These are phyloP conservation scores for Corymbia calophylla DNA, from an alignment of 441 rosid species.

Conservation along the genomic window DNA sequence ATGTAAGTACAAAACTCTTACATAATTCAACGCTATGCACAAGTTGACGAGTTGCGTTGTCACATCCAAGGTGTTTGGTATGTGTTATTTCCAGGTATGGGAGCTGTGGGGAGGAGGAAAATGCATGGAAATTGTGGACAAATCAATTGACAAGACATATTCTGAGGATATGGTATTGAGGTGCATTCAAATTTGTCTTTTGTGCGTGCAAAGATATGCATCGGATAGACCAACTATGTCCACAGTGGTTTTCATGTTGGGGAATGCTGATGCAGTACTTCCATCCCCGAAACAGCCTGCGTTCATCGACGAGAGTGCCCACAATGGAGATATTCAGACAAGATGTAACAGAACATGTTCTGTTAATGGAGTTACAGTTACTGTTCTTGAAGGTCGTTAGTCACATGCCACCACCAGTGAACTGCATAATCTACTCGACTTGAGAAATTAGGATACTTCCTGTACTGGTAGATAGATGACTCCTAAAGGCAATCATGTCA, in stretches of 20 bases:
- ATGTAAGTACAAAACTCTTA: not conserved
- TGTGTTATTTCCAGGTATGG: not conserved
- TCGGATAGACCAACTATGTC: conserved; percentile 12
- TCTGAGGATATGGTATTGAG: not conserved
- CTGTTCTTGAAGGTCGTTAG: conserved; percentile 25
- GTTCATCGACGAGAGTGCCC: not conserved
- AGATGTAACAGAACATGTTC: conserved; percentile 8
- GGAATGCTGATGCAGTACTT: not conserved
- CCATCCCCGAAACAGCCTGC: conserved; percentile 1
- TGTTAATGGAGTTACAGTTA: conserved; percentile 34
- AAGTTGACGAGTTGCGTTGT: not conserved
- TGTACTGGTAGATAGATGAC: not conserved
- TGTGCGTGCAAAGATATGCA: not conserved
- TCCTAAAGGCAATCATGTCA: not conserved
- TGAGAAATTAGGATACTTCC: not conserved
- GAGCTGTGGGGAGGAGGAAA: conserved; percentile 6
- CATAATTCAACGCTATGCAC: no score
- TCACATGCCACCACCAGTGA: not conserved
- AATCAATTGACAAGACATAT: not conserved
- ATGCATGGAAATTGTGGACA: not conserved
- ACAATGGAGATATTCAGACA: not conserved
- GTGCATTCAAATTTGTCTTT: conserved; percentile 3
- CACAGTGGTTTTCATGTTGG: conserved; percentile 1
- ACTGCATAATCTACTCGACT: not conserved
- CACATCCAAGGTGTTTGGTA: not conserved